Evolutionary conservation across 1,139 yeast species (phyloP).

Genomic region (Geotrichum carabidarum): DNA sequence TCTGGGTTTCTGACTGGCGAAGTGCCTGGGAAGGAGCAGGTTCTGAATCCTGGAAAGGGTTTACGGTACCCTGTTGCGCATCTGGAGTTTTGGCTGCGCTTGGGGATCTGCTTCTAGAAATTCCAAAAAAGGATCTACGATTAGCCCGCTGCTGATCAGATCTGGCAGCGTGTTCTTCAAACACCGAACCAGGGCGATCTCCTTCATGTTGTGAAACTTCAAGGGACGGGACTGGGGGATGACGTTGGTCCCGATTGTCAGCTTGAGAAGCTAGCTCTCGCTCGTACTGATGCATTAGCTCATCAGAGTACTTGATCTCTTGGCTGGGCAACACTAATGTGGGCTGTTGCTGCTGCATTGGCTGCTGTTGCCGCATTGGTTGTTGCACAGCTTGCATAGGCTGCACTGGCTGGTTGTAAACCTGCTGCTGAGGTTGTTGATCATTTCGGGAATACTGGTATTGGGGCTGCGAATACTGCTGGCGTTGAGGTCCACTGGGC

Average conservation of each 20-base stretch:
- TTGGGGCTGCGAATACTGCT: background rate
- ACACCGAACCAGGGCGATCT: background rate
- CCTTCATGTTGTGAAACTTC: constrained; percentile 3
- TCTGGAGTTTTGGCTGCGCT: background rate
- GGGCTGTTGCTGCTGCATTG: background rate
- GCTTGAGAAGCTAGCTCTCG: constrained; percentile 6
- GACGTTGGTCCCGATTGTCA: constrained; percentile 2
- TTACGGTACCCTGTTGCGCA: background rate
- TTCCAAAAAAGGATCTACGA: background rate
- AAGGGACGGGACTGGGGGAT: background rate
- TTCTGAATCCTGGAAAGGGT: background rate
- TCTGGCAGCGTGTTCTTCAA: background rate
- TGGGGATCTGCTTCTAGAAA: background rate
- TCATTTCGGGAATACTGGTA: background rate
- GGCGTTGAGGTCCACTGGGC: background rate
- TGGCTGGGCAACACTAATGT: background rate
- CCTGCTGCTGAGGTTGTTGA: background rate
- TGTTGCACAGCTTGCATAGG: background rate
- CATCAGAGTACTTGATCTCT: background rate
- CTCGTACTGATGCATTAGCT: constrained; percentile 12
- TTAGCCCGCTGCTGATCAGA: background rate
- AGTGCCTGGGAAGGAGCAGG: constrained; percentile 11
- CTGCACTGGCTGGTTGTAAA: background rate
- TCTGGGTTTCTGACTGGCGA: background rate
- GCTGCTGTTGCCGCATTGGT: background rate